A percentile compares a stretch with the other conserved stretches of the same genome.
phyloP scores from a whole-genome alignment of 495 filamentous ascomycete genomes.

The Paragyromitra xinjiangensis region DNA sequence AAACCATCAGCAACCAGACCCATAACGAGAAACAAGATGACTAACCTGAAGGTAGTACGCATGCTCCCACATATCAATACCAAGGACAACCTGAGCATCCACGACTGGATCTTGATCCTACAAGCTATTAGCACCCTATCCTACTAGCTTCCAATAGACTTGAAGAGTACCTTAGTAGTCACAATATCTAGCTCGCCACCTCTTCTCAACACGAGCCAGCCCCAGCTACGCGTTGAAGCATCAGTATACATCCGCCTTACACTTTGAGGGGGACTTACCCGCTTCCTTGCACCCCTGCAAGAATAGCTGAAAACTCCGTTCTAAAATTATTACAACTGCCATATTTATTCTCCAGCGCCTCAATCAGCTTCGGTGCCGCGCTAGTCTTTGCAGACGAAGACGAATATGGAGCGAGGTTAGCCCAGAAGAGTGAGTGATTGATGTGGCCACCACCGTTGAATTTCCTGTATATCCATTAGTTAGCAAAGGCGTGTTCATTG shows the following conservation, averaged over 20 bases:
- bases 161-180: slow-evolving; percentile 69
- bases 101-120: slow-evolving; percentile 90
- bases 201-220: slow-evolving; percentile 88
- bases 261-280: slow-evolving; percentile 60
- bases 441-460: slow-evolving; percentile 73
- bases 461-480: slow-evolving; percentile 26
- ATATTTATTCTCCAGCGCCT: slow-evolving; percentile 78
- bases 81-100: slow-evolving; percentile 79
- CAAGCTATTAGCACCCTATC: not conserved
- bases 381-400: slow-evolving; percentile 60
- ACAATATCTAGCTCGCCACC: slow-evolving; percentile 78
- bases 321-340: slow-evolving; percentile 77
- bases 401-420: slow-evolving; percentile 69
- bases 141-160: not conserved
- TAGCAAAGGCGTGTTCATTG: not conserved
- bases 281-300: slow-evolving; percentile 88
- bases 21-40: not conserved
- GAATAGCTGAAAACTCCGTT: slow-evolving; percentile 78
- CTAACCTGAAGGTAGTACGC: slow-evolving; percentile 68
- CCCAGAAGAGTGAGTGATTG: slow-evolving; percentile 97
- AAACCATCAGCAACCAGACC: slow-evolving; percentile 64
- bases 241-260: not conserved
- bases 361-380: slow-evolving; percentile 64
- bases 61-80: slow-evolving; percentile 98
- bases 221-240: slow-evolving; percentile 65